Evolutionary conservation across 129 eudicot species (phyloP).

Genomic region (Escallonia herrerae): DNA sequence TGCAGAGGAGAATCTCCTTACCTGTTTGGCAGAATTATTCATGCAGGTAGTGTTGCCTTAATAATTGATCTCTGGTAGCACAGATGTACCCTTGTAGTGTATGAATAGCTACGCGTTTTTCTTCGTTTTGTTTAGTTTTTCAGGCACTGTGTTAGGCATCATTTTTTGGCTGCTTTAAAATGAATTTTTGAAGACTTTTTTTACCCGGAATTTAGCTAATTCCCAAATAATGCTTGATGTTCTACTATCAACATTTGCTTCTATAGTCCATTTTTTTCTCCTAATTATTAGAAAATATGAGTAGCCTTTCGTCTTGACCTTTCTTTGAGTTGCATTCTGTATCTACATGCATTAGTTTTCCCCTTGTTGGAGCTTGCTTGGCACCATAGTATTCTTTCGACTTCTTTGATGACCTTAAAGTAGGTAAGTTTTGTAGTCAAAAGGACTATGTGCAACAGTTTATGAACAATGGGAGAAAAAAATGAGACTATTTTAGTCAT

Average conservation of each 20-base stretch:
- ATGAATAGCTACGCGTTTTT: background rate
- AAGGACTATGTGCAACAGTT: no score
- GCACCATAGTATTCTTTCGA: background rate
- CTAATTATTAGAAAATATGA: no score
- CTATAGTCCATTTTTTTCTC: no score
- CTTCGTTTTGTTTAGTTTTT: background rate
- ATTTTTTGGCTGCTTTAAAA: background rate
- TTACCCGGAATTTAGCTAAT: background rate
- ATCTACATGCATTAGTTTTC: no score
- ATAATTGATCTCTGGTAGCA: background rate
- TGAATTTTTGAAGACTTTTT: background rate
- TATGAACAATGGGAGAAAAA: background rate
- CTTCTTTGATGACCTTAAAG: no score
- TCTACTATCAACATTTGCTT: background rate
- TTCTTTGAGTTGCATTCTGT: no score
- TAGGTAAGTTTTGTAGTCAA: no score
- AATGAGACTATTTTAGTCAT: background rate
- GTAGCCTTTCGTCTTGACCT: no score
- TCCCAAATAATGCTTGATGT: background rate
- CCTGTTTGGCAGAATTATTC: slow-evolving; percentile 81
- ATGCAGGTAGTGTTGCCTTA: slow-evolving; percentile 45
- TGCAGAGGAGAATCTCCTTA: slow-evolving; percentile 71
- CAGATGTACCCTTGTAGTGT: background rate
- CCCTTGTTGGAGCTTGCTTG: background rate
- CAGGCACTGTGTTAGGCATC: background rate